Conservation (phyloP, 768 basidiomycete genomes). For the Thelephora aurantiotincta region DNA sequence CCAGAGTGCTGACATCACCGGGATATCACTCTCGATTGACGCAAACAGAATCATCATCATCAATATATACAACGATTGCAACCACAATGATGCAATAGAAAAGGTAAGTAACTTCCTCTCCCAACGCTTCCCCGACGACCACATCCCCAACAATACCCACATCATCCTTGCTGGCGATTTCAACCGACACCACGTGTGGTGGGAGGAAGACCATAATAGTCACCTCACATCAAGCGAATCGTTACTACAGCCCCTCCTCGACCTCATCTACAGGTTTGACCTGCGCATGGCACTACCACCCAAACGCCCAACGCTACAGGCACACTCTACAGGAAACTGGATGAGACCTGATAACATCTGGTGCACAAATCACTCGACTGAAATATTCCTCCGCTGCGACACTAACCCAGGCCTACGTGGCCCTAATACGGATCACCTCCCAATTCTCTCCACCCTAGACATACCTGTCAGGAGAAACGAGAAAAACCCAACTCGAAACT, state of each 20-base stretch:
- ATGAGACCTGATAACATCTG: slow-evolving; percentile 32
- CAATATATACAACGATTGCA: too few relatives aligned
- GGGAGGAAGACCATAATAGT: slow-evolving; percentile 20
- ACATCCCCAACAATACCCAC: too few relatives aligned
- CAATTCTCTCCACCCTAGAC: slow-evolving; percentile 19
- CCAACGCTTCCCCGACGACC: too few relatives aligned
- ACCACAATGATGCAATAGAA: too few relatives aligned
- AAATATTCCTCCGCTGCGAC: slow-evolving; percentile 16
- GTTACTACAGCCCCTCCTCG: too few relatives aligned
- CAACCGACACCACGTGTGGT: slow-evolving; percentile 25
- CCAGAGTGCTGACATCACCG: background rate
- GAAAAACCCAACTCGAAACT: slow-evolving; percentile 11
- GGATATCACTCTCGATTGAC: too few relatives aligned
- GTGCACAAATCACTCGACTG: slow-evolving; percentile 7
- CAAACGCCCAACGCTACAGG: slow-evolving; percentile 20
- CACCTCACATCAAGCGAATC: slow-evolving; percentile 22
- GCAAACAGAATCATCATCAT: too few relatives aligned
- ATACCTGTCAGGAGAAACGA: slow-evolving; percentile 2
- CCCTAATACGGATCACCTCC: slow-evolving; percentile 25
- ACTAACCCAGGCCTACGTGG: slow-evolving; percentile 8
- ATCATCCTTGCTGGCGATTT: slow-evolving; percentile 23
- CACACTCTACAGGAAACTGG: slow-evolving; percentile 16
- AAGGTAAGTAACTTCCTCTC: too few relatives aligned
- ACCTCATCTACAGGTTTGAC: slow-evolving; percentile 11
- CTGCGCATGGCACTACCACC: slow-evolving; percentile 23